Base-by-base conservation (phyloP, 176 grass and related monocot species). In the Oryza punctata region DNA sequence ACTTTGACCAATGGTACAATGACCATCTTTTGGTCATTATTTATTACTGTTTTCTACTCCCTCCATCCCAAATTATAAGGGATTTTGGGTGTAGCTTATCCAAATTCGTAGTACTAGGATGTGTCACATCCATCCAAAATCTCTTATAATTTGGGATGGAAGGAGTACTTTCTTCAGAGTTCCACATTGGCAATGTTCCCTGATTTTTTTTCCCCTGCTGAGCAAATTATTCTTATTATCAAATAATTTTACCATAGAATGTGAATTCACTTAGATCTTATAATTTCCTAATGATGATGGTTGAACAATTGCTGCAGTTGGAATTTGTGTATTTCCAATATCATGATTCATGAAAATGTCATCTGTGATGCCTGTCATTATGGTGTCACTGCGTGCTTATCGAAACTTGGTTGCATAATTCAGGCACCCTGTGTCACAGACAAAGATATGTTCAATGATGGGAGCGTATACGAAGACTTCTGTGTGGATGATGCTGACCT, bases 371-470 rank as follows among this genome's bases (percentile, higher is more conserved):
- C 2, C 32, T 63, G 37, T 69, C 29, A 49, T 61, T 65, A 18
- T 63, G 16, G n/a, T 86, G 41, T 69, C 16, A n/a, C 50, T 73
- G 8, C 67, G 44, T 82, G 50, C 84, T 87, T 87, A 87, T 70
- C 33, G 50, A 68, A 63, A 49, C 14, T 28, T 69, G 27, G 28
- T 70, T 63, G 76, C 29, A 75, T 87, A 18, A 49, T 49, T 60
- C 75, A 90, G 89, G 84, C 79, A 83, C 75, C 89, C 7, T 30
- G 60, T 79, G 43, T 76, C 72, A 61, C 30, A 80, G 75, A 75
- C 10, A 80, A 92, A 44, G 87, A 90, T 78, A 85, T 84, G 26
- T 90, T 96, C 43, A 81, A 87, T 70, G 92, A 99, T 90, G 96
- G 89, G 23, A 88, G 76, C 35, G 54, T 92, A 40, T 99, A 92